Evolutionary conservation across 2,329 filamentous ascomycete genomes (phyloP).

Genomic region (Aspergillus uvarum): DNA sequence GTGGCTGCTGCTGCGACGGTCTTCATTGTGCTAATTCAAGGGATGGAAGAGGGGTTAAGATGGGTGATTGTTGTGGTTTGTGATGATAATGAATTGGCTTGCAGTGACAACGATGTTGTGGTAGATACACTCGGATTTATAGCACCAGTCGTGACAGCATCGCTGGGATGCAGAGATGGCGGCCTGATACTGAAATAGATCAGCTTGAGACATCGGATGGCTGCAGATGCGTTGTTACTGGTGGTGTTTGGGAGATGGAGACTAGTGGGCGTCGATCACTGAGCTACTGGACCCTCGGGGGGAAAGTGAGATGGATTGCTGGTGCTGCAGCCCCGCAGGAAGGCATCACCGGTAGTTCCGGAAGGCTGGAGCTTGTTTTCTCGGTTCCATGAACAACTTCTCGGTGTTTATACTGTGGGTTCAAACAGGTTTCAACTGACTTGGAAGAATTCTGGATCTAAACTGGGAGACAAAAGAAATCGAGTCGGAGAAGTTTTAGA

Average conservation of each 20-base stretch:
- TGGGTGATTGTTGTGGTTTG: not conserved
- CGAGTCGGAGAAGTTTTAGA: no score
- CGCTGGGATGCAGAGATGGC: not conserved
- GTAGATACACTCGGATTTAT: no score
- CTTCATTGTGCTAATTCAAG: constrained; percentile 22
- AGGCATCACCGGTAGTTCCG: no score
- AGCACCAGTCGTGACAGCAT: not conserved
- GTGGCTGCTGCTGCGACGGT: constrained; percentile 18
- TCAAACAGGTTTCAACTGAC: no score
- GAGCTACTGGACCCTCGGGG: not conserved
- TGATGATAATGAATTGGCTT: not conserved
- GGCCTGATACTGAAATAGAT: not conserved
- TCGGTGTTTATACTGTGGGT: no score
- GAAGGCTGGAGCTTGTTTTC: no score
- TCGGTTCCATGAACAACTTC: no score
- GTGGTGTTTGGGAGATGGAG: not conserved
- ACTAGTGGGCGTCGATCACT: not conserved
- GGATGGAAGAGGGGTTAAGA: not conserved
- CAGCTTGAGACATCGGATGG: not conserved
- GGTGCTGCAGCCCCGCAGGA: no score
- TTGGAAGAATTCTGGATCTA: no score
- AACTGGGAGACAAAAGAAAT: no score
- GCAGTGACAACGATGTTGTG: not conserved
- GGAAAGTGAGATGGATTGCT: no score
- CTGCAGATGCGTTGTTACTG: not conserved